Evolutionary conservation across 2,329 filamentous ascomycete genomes (phyloP).

Genomic region (Pseudogymnoascus sp.): DNA sequence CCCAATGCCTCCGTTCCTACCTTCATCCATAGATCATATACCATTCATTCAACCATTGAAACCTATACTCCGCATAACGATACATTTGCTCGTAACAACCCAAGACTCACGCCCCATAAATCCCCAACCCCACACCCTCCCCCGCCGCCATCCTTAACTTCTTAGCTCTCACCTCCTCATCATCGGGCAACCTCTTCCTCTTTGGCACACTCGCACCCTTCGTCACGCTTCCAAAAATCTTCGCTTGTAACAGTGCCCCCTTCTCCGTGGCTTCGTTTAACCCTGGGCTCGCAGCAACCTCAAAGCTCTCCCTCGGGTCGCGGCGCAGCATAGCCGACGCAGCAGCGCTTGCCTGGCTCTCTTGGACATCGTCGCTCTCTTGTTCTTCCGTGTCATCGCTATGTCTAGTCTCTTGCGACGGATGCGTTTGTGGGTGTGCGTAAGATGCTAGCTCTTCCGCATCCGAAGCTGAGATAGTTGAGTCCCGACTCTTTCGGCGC

Average conservation of each 20-base stretch:
- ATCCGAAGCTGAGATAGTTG: constrained; percentile 68
- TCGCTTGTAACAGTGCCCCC: constrained; percentile 44
- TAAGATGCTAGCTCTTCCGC: not conserved
- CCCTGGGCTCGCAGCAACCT: constrained; percentile 24
- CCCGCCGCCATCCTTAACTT: constrained; percentile 15
- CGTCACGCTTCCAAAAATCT: constrained; percentile 52
- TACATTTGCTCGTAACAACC: not conserved
- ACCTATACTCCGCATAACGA: constrained; percentile 1
- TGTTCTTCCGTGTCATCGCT: constrained; percentile 46
- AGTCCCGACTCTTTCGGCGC: constrained; percentile 66
- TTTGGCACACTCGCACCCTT: constrained; percentile 34
- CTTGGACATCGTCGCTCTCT: constrained; percentile 54
- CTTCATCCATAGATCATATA: not conserved
- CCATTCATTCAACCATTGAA: not conserved
- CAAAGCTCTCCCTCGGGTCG: constrained; percentile 35
- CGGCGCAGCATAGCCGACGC: constrained; percentile 67
- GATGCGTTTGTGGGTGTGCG: not conserved
- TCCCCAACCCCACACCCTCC: constrained; percentile 15
- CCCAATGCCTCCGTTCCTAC: not conserved
- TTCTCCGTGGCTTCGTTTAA: constrained; percentile 23
- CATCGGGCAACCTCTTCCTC: constrained; percentile 14
- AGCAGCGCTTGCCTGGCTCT: constrained; percentile 69
- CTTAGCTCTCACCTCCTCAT: constrained; percentile 21
- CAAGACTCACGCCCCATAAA: not conserved
- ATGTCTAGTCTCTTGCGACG: constrained; percentile 1